These are phyloP conservation scores for Coprinopsis sp. DNA, from an alignment of 768 basidiomycete genomes.

Conservation along the genomic window DNA sequence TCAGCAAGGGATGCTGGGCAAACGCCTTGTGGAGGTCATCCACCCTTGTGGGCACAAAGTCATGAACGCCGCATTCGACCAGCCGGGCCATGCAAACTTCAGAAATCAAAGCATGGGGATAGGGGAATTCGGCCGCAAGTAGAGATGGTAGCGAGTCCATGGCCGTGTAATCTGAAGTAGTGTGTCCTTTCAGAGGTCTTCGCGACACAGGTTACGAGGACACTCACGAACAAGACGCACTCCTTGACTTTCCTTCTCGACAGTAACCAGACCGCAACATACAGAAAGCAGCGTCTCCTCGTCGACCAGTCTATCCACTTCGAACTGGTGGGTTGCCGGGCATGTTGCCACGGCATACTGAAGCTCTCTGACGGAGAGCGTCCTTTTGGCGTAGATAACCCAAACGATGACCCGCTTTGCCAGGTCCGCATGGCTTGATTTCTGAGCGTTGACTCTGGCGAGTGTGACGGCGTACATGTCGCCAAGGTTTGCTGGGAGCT, in stretches of 20 bases:
- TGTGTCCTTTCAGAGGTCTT: background rate
- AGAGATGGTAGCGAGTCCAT: background rate
- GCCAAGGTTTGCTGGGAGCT: background rate
- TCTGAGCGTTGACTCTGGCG: background rate
- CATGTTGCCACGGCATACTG: background rate
- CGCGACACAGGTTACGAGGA: background rate
- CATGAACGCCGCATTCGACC: background rate
- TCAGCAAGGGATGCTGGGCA: too few species aligned
- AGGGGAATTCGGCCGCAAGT: background rate
- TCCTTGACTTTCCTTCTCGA: background rate
- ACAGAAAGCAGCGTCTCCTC: background rate
- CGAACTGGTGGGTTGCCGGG: background rate
- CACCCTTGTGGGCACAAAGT: too few species aligned
- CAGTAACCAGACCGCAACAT: constrained; percentile 2
- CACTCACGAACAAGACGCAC: constrained; percentile 4
- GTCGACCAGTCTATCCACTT: background rate
- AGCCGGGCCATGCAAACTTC: background rate
- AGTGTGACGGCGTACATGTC: background rate
- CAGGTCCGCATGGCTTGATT: background rate
- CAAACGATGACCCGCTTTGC: constrained; percentile 1
- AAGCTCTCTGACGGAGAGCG: background rate
- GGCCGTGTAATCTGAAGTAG: constrained; percentile 1
- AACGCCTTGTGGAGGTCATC: too few species aligned
- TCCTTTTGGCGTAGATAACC: background rate
- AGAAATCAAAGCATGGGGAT: background rate